Base-by-base conservation (phyloP, 495 filamentous ascomycete species). In the Ramalina intermedia region DNA sequence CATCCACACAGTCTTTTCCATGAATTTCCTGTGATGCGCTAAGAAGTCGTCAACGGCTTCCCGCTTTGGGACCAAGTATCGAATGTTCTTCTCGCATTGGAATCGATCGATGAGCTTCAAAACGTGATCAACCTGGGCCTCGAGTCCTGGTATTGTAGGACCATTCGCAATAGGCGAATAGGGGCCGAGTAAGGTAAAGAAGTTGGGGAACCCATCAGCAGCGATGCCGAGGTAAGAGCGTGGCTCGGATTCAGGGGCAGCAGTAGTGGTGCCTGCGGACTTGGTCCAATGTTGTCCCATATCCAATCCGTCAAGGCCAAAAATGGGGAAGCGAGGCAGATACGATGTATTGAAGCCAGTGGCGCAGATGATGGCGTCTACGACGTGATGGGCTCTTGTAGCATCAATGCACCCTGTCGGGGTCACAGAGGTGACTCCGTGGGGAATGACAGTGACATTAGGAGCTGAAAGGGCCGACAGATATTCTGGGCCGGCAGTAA, bases 201-300 rank as follows among this genome's bases (percentile, higher is more conserved):
- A 78, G 50, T 84, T 84, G 3, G 81, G 80, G 56, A 84, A 84
- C 0, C 67, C 71, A 45, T 80, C 70, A 2, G 77, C 67, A 4
- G 78, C 74, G 13, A 76, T 64, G 14, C 73, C 76, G 33, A 79
- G 67, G 51, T 85, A 83, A 4, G 69, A 72, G 51, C 74, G 73
- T 0, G 76, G 64, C 44, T 37, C 21, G 3, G 44, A 12, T 11
- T 33, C 29, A 33, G 29, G 29, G 29, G 29, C 8, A 33, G 29
- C 29, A 33, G 29, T 33, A 33, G 12, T 11, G 29, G 29, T 11
- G 29, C 8, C 12, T 1, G 8, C 8, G 0, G 67, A 67, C 13
- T 67, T 55, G 11, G 69, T 61, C 70, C 75, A 81, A 3, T 64
- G 60, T 12, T 74, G 62, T 1, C 69, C 55, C 0, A 84, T 60